A percentile compares a stretch with the other conserved stretches of the same genome.
Evolutionary conservation across 1,139 yeast species (phyloP).

Genomic region (Blastobotrys niveus): DNA sequence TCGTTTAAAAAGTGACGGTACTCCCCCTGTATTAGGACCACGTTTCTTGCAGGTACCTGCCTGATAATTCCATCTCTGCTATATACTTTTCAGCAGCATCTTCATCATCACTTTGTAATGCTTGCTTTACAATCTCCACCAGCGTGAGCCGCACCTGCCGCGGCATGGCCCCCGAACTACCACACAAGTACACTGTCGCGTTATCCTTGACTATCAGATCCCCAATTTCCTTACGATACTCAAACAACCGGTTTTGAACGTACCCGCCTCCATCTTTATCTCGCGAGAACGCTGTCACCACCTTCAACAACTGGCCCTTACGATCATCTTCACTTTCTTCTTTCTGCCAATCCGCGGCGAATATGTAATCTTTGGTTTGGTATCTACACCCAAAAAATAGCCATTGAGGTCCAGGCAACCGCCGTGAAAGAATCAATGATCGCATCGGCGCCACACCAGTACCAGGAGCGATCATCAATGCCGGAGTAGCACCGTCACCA

Average conservation of each 20-base stretch:
- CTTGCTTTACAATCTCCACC: conserved; percentile 49
- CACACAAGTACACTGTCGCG: conserved; percentile 74
- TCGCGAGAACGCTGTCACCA: conserved; percentile 55
- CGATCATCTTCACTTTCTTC: conserved; percentile 25
- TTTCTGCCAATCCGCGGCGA: conserved; percentile 48
- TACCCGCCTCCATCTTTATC: conserved; percentile 42
- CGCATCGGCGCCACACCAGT: conserved; percentile 92
- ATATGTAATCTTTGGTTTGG: conserved; percentile 62
- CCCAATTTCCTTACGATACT: conserved; percentile 44
- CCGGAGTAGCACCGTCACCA: conserved; percentile 41
- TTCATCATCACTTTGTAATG: conserved; percentile 24
- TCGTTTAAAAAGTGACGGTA: too few species aligned
- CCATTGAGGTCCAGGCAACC: conserved; percentile 16
- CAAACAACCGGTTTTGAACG: conserved; percentile 68
- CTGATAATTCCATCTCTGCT: conserved; percentile 54
- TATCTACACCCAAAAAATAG: conserved; percentile 77
- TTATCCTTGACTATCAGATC: conserved; percentile 48
- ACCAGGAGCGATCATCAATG: conserved; percentile 78
- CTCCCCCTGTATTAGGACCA: conserved; percentile 64
- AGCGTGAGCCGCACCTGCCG: conserved; percentile 76
- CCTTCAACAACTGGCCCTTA: conserved; percentile 28
- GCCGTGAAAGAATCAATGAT: conserved; percentile 44
- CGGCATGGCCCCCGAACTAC: conserved; percentile 95
- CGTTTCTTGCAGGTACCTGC: conserved; percentile 82
- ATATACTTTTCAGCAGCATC: conserved; percentile 50